Evolutionary conservation across 176 grass and related monocot species (phyloP).

Genomic region (Triticum aestivum): DNA sequence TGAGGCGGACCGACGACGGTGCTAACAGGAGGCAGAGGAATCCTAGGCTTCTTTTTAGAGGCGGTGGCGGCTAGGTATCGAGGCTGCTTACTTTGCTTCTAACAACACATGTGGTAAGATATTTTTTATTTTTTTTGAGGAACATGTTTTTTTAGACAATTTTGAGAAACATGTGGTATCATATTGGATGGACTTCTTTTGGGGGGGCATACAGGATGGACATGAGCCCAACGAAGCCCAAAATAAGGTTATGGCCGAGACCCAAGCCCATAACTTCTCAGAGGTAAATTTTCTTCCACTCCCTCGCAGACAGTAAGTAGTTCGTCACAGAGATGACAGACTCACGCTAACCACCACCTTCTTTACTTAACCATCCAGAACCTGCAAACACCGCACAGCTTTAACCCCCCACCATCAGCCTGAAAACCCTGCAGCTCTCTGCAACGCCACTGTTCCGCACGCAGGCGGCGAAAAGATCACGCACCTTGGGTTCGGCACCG

Average conservation of each 20-base stretch:
- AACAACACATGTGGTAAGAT: no score
- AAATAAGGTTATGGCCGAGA: not conserved
- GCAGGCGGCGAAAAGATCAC: not conserved
- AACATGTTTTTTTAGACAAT: no score
- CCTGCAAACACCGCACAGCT: not conserved
- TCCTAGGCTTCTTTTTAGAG: no score
- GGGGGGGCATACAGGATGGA: no score
- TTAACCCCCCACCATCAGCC: not conserved
- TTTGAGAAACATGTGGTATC: no score
- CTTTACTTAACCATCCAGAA: not conserved
- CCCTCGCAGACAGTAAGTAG: not conserved
- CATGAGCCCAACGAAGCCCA: not conserved
- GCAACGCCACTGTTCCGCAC: slow-evolving; percentile 6
- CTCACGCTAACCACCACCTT: not conserved
- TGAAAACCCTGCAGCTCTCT: not conserved
- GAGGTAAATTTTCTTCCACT: not conserved
- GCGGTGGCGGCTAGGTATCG: no score
- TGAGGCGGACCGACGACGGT: no score
- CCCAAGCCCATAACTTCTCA: not conserved
- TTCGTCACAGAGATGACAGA: not conserved
- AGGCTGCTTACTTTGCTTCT: no score
- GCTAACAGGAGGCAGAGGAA: no score
- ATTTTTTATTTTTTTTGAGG: no score
- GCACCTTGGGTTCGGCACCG: not conserved
- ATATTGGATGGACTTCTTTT: not conserved